phyloP scores from a whole-genome alignment of 805 yeast genomes.

The Ogataea salicorniae region DNA sequence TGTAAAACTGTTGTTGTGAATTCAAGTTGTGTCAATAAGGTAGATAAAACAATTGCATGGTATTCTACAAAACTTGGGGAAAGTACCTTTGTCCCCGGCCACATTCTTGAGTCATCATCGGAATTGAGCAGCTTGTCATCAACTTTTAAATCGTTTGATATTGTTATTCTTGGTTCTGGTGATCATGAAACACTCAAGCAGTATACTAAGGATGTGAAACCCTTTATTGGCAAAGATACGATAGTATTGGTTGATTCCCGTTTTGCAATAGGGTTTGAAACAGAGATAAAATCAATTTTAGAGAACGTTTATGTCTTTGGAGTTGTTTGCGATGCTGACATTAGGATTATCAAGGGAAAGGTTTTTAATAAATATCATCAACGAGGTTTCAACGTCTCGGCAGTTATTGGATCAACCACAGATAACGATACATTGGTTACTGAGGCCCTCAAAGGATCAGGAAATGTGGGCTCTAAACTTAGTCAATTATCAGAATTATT shows the following conservation, averaged over 20 bases:
- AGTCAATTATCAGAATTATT: constrained; percentile 16
- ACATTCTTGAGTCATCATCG: constrained; percentile 2
- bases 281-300: constrained; percentile 6
- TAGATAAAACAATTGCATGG: constrained; percentile 14
- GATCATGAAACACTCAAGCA: constrained; percentile 6
- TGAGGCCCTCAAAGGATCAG: constrained; percentile 18
- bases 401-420: constrained; percentile 22
- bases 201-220: constrained; percentile 3
- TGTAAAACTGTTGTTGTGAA: constrained; percentile 17
- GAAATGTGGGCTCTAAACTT: constrained; percentile 16
- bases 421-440: constrained; percentile 2
- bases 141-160: constrained; percentile 14
- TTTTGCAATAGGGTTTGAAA: constrained; percentile 20
- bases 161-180: constrained; percentile 19
- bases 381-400: constrained; percentile 19
- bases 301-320: constrained; percentile 16
- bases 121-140: constrained; percentile 2
- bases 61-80: constrained; percentile 16
- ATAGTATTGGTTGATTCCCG: constrained; percentile 25
- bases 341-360: constrained; percentile 11
- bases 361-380: constrained; percentile 15
- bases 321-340: constrained; percentile 23
- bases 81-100: constrained; percentile 8
- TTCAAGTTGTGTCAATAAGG: constrained; percentile 10
- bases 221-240: constrained; percentile 14